phyloP scores from a whole-genome alignment of 2,329 filamentous ascomycete genomes.

The Diaporthe caulivora region DNA sequence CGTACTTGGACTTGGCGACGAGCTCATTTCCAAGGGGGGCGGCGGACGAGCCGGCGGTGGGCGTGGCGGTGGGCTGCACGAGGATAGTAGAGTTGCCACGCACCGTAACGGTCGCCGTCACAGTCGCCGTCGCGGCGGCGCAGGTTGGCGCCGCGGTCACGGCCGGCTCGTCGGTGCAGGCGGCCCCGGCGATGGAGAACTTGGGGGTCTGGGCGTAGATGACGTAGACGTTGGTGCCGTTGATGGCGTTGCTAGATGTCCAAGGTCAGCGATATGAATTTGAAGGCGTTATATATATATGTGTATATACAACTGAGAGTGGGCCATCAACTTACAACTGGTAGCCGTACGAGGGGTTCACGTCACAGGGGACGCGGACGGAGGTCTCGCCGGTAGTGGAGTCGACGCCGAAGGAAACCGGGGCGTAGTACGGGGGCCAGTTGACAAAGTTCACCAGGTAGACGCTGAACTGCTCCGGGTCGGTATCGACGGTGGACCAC shows the following conservation, averaged over 20 bases:
- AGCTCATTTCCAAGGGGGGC: constrained; percentile 4
- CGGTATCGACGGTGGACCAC: constrained; percentile 56
- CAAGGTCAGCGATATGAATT: not conserved
- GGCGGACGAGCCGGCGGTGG: not conserved
- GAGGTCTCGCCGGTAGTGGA: constrained; percentile 47
- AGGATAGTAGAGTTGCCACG: constrained; percentile 37
- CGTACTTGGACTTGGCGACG: constrained; percentile 16
- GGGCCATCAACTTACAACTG: constrained; percentile 49
- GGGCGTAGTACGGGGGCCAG: constrained; percentile 56
- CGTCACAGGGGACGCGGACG: constrained; percentile 55
- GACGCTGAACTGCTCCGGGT: constrained; percentile 54
- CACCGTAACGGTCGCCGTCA: constrained; percentile 42
- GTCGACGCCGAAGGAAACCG: constrained; percentile 51
- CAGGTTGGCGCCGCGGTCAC: constrained; percentile 41
- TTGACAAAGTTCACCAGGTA: constrained; percentile 60
- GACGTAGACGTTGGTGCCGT: constrained; percentile 58
- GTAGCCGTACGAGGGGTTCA: constrained; percentile 52
- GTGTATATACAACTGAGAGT: no score
- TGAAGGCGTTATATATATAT: not conserved
- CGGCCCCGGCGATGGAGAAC: constrained; percentile 50
- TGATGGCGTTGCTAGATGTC: constrained; percentile 54
- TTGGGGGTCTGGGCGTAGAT: constrained; percentile 57
- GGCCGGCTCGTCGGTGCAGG: constrained; percentile 46
- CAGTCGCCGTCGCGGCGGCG: constrained; percentile 44
- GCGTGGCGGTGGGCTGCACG: constrained; percentile 19